Evolutionary conservation across 2,329 filamentous ascomycete species (phyloP).

Genomic region (Colletotrichum costaricense): DNA sequence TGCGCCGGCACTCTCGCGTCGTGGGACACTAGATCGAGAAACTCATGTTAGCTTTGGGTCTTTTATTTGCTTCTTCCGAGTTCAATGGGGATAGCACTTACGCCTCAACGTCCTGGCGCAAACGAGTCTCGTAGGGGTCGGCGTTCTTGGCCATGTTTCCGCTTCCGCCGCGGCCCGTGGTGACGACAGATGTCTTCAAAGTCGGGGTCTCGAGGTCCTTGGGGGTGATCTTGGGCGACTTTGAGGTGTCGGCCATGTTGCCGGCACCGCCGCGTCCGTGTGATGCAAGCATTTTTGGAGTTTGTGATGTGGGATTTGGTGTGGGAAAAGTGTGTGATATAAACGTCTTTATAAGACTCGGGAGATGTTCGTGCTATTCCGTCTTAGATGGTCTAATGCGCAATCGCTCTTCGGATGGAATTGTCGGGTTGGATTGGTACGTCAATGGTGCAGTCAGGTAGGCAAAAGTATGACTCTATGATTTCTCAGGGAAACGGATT

Average conservation of each 20-base stretch:
- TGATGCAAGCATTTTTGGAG: conserved; percentile 61
- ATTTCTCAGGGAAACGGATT: not conserved
- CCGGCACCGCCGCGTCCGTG: conserved; percentile 84
- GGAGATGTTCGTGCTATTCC: not conserved
- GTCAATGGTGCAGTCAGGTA: not conserved
- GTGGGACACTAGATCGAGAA: conserved; percentile 56
- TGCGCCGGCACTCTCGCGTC: conserved; percentile 67
- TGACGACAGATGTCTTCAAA: conserved; percentile 85
- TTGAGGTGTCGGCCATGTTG: conserved; percentile 71
- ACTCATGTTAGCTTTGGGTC: conserved; percentile 29
- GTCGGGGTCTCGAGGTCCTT: conserved; percentile 83
- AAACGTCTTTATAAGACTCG: too few relatives aligned
- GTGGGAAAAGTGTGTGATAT: too few relatives aligned
- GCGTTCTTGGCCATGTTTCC: conserved; percentile 87
- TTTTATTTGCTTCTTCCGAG: not conserved
- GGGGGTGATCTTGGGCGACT: conserved; percentile 59
- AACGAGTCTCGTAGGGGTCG: conserved; percentile 79
- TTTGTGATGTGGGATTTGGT: conserved; percentile 9
- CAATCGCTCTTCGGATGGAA: too few relatives aligned
- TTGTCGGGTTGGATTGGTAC: too few relatives aligned
- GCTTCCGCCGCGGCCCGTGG: conserved; percentile 87
- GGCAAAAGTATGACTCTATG: not conserved
- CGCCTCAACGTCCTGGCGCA: conserved; percentile 85
- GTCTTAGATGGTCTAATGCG: too few relatives aligned
- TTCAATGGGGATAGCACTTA: conserved; percentile 53